These are phyloP conservation scores for Coemansia sp. DNA, from an alignment of 192 early-diverging fungal species.

Conservation along the genomic window DNA sequence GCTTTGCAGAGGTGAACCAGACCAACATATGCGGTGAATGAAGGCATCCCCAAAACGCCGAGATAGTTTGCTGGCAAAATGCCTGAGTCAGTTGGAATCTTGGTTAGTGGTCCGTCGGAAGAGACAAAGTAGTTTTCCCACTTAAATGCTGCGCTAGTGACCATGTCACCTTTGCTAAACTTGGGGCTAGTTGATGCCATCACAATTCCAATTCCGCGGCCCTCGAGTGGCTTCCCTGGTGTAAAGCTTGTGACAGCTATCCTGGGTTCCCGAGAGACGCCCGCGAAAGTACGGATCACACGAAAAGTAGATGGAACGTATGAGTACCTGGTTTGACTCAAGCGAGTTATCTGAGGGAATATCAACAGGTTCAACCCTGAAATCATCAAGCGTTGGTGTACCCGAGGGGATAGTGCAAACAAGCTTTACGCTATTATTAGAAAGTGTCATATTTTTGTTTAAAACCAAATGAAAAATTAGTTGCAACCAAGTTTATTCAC, in stretches of 20 bases:
- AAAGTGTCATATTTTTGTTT: neutral
- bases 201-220: slow-evolving; percentile 62
- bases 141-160: slow-evolving; percentile 53
- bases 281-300: slow-evolving; percentile 7
- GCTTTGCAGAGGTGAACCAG: slow-evolving; percentile 62
- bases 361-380: neutral
- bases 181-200: slow-evolving; percentile 58
- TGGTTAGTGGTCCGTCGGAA: too few relatives aligned
- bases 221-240: slow-evolving; percentile 52
- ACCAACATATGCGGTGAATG: slow-evolving; percentile 72
- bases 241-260: neutral
- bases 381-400: neutral
- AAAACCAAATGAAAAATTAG: too few relatives aligned
- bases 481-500: too few relatives aligned
- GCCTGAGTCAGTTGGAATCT: slow-evolving; percentile 2
- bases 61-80: slow-evolving; percentile 58
- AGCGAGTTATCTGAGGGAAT: neutral
- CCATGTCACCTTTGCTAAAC: slow-evolving; percentile 60
- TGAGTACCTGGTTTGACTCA: neutral
- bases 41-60: slow-evolving; percentile 77
- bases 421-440: neutral
- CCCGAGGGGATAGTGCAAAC: neutral
- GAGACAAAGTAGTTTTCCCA: slow-evolving; percentile 55
- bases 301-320: slow-evolving; percentile 7
- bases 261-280: neutral